phyloP scores from a whole-genome alignment of 768 basidiomycete species.

The Tremella fuciformis region DNA sequence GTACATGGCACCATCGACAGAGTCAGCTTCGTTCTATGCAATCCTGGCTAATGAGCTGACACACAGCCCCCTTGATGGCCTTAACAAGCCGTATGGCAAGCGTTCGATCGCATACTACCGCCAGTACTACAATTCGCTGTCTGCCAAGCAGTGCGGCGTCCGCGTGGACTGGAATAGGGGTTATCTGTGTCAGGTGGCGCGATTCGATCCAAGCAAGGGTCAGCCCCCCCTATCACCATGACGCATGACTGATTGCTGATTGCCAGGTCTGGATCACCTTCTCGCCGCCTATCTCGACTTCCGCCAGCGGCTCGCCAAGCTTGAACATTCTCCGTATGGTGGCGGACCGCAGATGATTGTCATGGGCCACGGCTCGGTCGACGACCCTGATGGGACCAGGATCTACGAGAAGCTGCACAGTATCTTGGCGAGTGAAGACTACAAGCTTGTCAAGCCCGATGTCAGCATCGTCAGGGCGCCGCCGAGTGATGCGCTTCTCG shows the following conservation, averaged over 20 bases:
- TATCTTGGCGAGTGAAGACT: constrained; percentile 39
- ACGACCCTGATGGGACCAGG: constrained; percentile 76
- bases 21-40: constrained; percentile 19
- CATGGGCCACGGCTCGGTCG: constrained; percentile 82
- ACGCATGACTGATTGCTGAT: constrained; percentile 2
- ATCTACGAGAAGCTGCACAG: constrained; percentile 47
- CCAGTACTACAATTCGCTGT: constrained; percentile 45
- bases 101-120: constrained; percentile 43
- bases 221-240: constrained; percentile 53
- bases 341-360: constrained; percentile 51
- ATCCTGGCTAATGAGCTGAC: constrained; percentile 53
- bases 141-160: constrained; percentile 45
- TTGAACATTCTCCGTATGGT: constrained; percentile 20
- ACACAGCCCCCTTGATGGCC: constrained; percentile 68
- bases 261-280: constrained; percentile 48
- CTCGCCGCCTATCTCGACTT: constrained; percentile 78
- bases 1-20: constrained; percentile 44
- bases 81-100: constrained; percentile 75
- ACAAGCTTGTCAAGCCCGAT: constrained; percentile 42
- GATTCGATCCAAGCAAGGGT: constrained; percentile 86
- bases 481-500: constrained; percentile 68
- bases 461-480: constrained; percentile 74
- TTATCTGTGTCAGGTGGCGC: constrained; percentile 87
- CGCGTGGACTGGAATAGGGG: constrained; percentile 58
- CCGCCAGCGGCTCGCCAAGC: constrained; percentile 61